These are phyloP conservation scores for Dryas octopetala DNA, from an alignment of 306 rosid species.

Conservation along the genomic window DNA sequence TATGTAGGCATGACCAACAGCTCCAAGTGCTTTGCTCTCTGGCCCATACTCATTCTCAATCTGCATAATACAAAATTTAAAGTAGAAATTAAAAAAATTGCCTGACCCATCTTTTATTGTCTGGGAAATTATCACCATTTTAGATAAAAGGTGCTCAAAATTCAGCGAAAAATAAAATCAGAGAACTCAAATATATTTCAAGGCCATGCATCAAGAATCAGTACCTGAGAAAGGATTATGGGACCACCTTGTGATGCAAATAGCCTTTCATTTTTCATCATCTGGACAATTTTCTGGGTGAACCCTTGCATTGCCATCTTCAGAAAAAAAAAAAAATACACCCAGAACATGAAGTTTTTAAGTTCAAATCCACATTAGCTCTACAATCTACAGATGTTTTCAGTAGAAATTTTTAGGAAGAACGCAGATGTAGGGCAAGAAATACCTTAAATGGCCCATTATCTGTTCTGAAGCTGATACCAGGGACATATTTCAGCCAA, in stretches of 20 bases:
- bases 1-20: conserved; percentile 68
- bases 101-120: no score
- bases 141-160: neutral
- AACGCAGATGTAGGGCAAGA: conserved; percentile 10
- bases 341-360: neutral
- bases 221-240: conserved; percentile 89
- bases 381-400: neutral
- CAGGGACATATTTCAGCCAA: conserved; percentile 95
- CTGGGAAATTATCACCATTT: neutral
- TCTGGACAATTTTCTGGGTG: conserved; percentile 84
- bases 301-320: conserved; percentile 91
- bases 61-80: conserved; percentile 29
- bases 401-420: neutral
- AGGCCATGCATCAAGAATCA: conserved; percentile 8
- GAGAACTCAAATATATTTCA: neutral
- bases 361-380: conserved; percentile 11
- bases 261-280: conserved; percentile 83
- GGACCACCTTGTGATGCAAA: conserved; percentile 97
- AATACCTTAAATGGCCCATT: conserved; percentile 86
- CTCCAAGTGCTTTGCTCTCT: conserved; percentile 57
- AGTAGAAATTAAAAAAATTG: conserved; percentile 9
- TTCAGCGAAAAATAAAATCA: neutral
- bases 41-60: conserved; percentile 95
- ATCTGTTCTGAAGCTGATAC: conserved; percentile 93
- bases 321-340: neutral